Evolutionary conservation across 345 rosid species (phyloP).

Genomic region (Ceriops zippeliana): DNA sequence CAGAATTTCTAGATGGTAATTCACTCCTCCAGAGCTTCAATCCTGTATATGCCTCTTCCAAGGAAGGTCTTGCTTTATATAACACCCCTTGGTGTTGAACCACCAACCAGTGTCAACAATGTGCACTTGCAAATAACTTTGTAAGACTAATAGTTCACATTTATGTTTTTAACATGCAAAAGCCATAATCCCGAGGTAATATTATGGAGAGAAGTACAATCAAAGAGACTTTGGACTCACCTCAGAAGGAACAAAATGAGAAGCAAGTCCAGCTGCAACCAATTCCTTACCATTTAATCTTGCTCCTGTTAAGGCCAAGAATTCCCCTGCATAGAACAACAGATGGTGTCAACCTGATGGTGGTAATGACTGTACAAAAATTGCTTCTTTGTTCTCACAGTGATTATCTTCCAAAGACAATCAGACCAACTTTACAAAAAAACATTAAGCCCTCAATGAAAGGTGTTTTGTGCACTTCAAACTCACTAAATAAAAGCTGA

Average conservation of each 20-base stretch:
- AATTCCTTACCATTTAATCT: constrained; percentile 81
- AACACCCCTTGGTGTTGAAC: no score
- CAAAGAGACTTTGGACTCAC: constrained; percentile 33
- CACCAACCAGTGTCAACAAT: no score
- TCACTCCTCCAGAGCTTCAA: no score
- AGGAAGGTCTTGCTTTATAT: no score
- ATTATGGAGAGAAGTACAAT: neutral
- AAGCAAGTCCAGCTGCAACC: constrained; percentile 69
- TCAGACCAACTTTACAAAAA: neutral
- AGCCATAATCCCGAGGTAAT: neutral
- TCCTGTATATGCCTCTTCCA: no score
- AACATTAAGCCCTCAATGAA: neutral
- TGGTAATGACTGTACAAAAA: neutral
- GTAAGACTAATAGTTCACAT: no score
- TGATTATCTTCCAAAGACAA: neutral
- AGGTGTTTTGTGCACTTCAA: neutral
- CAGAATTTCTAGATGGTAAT: no score
- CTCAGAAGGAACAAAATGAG: constrained; percentile 84
- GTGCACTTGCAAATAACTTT: no score
- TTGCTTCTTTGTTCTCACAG: neutral
- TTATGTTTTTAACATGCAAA: neutral
- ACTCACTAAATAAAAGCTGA: neutral
- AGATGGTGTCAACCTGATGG: neutral
- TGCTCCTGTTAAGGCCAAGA: constrained; percentile 81
- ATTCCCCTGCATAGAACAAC: constrained; percentile 58